Base-by-base conservation (phyloP, 1,284 basidiomycete species). In the Calocybe gambosa region DNA sequence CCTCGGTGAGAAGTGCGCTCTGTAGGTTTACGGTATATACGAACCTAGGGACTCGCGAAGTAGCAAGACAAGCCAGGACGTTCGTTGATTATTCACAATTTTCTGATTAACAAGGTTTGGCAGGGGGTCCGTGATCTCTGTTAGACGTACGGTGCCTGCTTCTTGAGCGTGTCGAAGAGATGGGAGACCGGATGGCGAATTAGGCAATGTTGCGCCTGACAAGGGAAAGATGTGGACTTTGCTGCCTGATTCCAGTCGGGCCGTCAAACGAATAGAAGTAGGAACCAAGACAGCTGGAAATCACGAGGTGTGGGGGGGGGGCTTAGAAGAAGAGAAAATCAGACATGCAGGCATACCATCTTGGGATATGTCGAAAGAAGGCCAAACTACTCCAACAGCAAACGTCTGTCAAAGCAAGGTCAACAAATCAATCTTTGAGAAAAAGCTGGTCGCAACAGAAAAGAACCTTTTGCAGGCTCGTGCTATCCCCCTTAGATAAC, bases 371-470 rank as follows among this genome's bases (percentile, higher is more conserved):
- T 85, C 81, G 26, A 71, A 55, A 21, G 80, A 82, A 8, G 85
- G 84, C 86, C 86, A 89, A 53, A 75, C 73, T 38, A 80, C 65
- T 10, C 86, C 86, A 40, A 87, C 68, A 13, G 80, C 74, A 62
- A 82, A 81, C 36, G 67, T 59, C 78, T 84, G 50, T 60, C 45
- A 57, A 44, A 26, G 43, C 44, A 43, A 28, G 25, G 38, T 52
- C 20, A 50, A 35, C 21, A 33, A 56, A 50, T 48, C 57, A 45
- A 41, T 33, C 40, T 31, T 37, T 45, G 23, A 16, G 9, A 26
- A 26, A 10, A 26, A 42, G n/a, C 23, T 35, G 9, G 34, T 42
- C 47, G 36, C 21, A 50, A 42, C 49, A n/a, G 21, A 6, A 18
- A 12, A 59, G 54, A 55, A 72, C 73, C 67, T 66, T 71, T 53